Base-by-base conservation (phyloP, 495 filamentous ascomycete species). In the Chaetomium cochliodes region DNA sequence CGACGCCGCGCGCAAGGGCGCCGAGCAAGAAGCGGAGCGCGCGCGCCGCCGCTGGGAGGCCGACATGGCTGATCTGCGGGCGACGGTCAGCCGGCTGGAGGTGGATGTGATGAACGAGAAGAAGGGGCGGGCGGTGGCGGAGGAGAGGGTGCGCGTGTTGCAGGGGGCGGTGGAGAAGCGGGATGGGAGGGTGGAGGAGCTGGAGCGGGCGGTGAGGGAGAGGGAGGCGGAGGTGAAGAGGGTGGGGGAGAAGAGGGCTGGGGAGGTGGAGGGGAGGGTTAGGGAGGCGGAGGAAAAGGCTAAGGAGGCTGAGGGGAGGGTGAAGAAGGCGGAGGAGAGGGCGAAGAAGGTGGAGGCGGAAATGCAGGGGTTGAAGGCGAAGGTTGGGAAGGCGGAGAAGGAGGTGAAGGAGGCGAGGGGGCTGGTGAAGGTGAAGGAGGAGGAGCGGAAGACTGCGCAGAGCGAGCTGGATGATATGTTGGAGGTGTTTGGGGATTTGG, bases 401-500 rank as follows among this genome's bases (percentile, higher is more conserved):
- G 60, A 58, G 51, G 9, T 30, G 22, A 58, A 54, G 55, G 56
- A 52, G 28, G 47, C 64, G 8, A 66, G 65, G 20, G 55, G 60
- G 65, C 67, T 54, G 51, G 53, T 60, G 50, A 51, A 72, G 41
- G 66, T 74, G 60, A 65, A 66, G 20, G 70, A 71, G 42, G 70
- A 60, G 59, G 71, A 76, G 26, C 30, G 84, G 53, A 79, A 84
- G 60, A 77, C 85, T 23, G 82, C 82, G 25, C 90, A 93, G 70
- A 69, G 76, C 25, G 91, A 94, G 72, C 77, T 93, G 37, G 92
- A 96, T 67, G 92, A 96, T 75, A 79, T 96, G 68, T 77, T 96
- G 44, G 90, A 94, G 80, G 87, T 96, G 39, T 89, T 96, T 74
- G 89, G 85, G n/a, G 92, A 96, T 70, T 68, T 94, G n/a, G 92